Conservation (phyloP, 1,284 basidiomycete species). For the Cutaneotrichosporon sp. region DNA sequence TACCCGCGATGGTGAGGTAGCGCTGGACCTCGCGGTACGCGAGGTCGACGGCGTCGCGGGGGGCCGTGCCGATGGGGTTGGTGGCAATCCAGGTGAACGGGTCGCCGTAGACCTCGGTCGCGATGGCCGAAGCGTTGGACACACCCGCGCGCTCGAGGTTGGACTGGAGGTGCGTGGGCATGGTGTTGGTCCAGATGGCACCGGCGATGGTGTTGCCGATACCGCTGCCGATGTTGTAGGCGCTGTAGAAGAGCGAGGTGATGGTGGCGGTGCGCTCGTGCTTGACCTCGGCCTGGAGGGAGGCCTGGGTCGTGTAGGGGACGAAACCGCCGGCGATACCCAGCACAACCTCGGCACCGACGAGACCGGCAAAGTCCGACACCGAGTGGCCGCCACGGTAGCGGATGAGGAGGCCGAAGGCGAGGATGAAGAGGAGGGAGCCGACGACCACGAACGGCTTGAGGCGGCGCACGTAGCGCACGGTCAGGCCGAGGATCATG, state of each 20-base stretch:
- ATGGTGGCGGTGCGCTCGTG: conserved; percentile 54
- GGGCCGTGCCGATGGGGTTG: conserved; percentile 48
- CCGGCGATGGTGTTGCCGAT: conserved; percentile 54
- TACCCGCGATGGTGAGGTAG: conserved; percentile 44
- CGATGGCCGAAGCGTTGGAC: conserved; percentile 39
- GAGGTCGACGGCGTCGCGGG: conserved; percentile 39
- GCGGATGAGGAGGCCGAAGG: conserved; percentile 54
- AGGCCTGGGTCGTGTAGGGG: conserved; percentile 53
- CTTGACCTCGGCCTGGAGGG: conserved; percentile 50
- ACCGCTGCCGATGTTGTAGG: conserved; percentile 53
- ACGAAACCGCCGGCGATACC: conserved; percentile 54
- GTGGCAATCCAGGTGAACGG: conserved; percentile 43
- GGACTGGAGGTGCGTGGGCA: conserved; percentile 28
- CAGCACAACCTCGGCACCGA: conserved; percentile 54
- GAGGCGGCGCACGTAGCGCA: conserved; percentile 49
- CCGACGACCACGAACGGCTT: conserved; percentile 53
- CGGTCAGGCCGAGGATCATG: conserved; percentile 47
- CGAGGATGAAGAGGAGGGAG: conserved; percentile 35
- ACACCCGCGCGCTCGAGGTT: conserved; percentile 25
- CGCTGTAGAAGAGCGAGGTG: conserved; percentile 49
- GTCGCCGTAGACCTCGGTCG: conserved; percentile 41
- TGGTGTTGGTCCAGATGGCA: conserved; percentile 48
- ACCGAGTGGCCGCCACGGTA: conserved; percentile 49
- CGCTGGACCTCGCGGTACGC: conserved; percentile 47
- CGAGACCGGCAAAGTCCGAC: conserved; percentile 41